phyloP scores from a whole-genome alignment of 768 basidiomycete genomes.

The Pholiota microspora region DNA sequence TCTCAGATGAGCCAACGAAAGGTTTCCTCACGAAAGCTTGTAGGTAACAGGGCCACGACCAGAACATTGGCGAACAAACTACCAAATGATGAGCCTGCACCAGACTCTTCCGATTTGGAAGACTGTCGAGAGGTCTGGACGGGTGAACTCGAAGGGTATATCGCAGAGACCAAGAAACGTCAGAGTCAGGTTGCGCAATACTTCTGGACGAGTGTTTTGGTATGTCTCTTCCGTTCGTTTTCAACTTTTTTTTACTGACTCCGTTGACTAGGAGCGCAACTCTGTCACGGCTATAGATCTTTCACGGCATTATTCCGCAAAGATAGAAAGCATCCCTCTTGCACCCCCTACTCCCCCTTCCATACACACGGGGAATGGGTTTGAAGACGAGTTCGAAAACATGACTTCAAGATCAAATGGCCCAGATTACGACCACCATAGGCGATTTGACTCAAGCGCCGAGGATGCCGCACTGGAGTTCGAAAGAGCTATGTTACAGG shows the following conservation, averaged over 20 bases:
- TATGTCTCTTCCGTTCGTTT: conserved; percentile 28
- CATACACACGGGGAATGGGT: conserved; percentile 13
- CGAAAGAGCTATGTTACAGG: conserved; percentile 54
- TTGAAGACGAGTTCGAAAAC: conserved; percentile 30
- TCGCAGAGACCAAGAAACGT: conserved; percentile 69
- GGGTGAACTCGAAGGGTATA: conserved; percentile 66
- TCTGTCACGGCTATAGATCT: conserved; percentile 55
- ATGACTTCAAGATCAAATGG: conserved; percentile 26
- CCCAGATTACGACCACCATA: conserved; percentile 27
- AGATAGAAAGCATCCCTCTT: conserved; percentile 44
- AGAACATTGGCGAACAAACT: conserved; percentile 24
- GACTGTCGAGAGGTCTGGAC: conserved; percentile 80
- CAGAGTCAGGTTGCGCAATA: conserved; percentile 71
- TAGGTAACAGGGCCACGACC: conserved; percentile 15
- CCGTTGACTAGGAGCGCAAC: conserved; percentile 61
- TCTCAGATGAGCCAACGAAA: conserved; percentile 28
- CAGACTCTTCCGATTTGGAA: conserved; percentile 75
- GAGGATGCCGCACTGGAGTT: conserved; percentile 59
- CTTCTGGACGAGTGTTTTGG: conserved; percentile 67
- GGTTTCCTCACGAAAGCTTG: conserved; percentile 21
- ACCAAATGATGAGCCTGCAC: conserved; percentile 41
- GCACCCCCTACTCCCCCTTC: conserved; percentile 32
- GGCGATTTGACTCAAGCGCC: conserved; percentile 31
- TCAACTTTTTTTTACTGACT: neutral
- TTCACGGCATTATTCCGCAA: conserved; percentile 55